phyloP scores from a whole-genome alignment of 2,329 filamentous ascomycete species.

The Aspergillus fijiensis region DNA sequence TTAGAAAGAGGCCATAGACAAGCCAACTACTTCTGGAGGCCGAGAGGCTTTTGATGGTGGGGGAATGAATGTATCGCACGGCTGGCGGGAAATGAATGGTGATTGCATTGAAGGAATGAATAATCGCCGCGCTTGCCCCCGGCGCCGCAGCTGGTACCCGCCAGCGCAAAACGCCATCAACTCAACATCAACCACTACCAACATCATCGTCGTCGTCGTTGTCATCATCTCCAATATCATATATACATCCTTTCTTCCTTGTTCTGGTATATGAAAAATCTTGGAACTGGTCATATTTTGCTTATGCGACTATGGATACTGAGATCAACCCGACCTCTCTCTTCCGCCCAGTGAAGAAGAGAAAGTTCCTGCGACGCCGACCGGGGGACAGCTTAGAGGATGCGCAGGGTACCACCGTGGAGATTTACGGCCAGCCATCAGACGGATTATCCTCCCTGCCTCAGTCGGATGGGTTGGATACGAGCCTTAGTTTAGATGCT shows the following conservation, averaged over 20 bases:
- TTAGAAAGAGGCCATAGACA: background rate
- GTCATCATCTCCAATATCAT: background rate
- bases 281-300: background rate
- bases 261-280: background rate
- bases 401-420: conserved; percentile 7
- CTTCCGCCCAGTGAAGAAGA: conserved; percentile 52
- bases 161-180: background rate
- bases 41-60: background rate
- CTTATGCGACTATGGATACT: conserved; percentile 28
- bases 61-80: background rate
- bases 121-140: background rate
- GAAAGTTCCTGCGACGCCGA: conserved; percentile 52
- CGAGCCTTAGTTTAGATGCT: conserved; percentile 31
- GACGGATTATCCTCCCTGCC: conserved; percentile 12
- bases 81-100: background rate
- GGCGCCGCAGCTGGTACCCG: background rate
- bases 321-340: conserved; percentile 26
- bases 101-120: background rate
- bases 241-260: background rate
- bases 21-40: background rate
- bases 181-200: background rate
- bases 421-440: conserved; percentile 11
- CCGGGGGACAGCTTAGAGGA: conserved; percentile 21
- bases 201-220: background rate
- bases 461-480: conserved; percentile 17